Base-by-base conservation (phyloP, 306 rosid genomes). In the Betula pendula region DNA sequence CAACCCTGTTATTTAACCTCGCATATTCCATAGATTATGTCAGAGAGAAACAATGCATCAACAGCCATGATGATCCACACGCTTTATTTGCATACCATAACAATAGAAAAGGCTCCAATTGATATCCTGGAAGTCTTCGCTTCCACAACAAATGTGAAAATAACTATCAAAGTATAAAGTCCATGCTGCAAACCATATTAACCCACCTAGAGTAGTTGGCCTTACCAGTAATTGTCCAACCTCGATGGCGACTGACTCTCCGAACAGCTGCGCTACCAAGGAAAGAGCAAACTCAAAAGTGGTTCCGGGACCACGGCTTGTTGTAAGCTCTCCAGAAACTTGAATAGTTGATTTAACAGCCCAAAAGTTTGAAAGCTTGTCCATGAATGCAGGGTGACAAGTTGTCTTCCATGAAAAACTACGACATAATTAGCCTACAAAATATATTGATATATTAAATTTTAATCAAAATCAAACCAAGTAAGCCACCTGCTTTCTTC, bases 241-340 rank as follows among this genome's bases (percentile, higher is more conserved):
- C 72, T 90, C 90, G 75, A 76, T 88, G 59, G 96, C 95, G 75
- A 84, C 82, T n/a, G 89, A 84, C 76, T 88, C 96, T 66, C 97
- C 98, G 56, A 81, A 82, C 45, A 95, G 88, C 92, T 90, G 98
- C 79, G 89, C 93, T 10, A 84, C 96, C 74, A 95, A 94, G 68
- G 95, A 80, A 56, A 95, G 79, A 70, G 97, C 95, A 92, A 95
- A 95, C 78, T 75, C 84, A 58, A 84, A 92, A 53, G 92, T 76
- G 69, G 98, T 95, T 84, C 89, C 97, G 8, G 98, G 98, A 33
- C 98, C 97, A 48, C 96, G 97, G 85, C 97, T 95, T 5, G 98
- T 92, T 42, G 95, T 95, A 56, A 92, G 97, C 75, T 83, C 93
- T 59, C 88, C 87, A 2, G 98, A 95, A 62, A 95, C 97, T 85